Evolutionary conservation across 768 basidiomycete species (phyloP), one percentile per base, ranked within the genome.

Genomic region (Sporobolomyces roseus): DNA sequence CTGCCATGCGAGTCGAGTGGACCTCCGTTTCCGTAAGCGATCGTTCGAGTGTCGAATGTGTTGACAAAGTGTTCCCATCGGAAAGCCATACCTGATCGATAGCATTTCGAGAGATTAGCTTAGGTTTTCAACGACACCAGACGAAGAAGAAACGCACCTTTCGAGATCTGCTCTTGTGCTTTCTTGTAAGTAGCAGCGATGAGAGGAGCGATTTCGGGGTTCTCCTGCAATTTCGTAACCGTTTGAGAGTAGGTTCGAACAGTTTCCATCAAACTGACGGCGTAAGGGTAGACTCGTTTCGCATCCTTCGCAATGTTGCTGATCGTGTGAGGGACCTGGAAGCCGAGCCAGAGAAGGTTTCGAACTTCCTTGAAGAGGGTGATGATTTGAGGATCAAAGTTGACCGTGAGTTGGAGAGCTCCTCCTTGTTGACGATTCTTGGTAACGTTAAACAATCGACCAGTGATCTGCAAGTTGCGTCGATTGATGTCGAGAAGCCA

Each of bases 251-350:
- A 98, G 33, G 92, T 97, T 78, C 93, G 82, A n/a, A 98, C 92
- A 0, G 93, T 94, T 82, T 99, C 96, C 94, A 98, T 98, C 79
- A 81, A 62, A 76, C 90, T 92, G 73, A 98, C 94, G 3, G 96
- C 96, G 81, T 97, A 93, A 0, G 93, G 93, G 78, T 99, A 99
- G 68, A 98, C 93, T 74, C 92, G 82, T 82, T 96, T 97, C 68
- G 96, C 96, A 74, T 99, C 94, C 81, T 97, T 99, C 41, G 96
- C 96, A 85, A 96, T 89, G 78, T 93, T 96, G 74, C 88, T 88
- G 71, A 90, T 91, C 60, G 89, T 86, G 80, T 97, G 92, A 29
- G 93, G 94, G 3, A 98, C 93, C 77, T 89, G 88, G 80, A 94
- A 98, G 68, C 89, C 89, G 70, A 98, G 83, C 94, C 94, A 98